These are phyloP conservation scores for Reticulascus tulasneorum DNA, from an alignment of 2,329 filamentous ascomycete genomes.

Conservation along the genomic window DNA sequence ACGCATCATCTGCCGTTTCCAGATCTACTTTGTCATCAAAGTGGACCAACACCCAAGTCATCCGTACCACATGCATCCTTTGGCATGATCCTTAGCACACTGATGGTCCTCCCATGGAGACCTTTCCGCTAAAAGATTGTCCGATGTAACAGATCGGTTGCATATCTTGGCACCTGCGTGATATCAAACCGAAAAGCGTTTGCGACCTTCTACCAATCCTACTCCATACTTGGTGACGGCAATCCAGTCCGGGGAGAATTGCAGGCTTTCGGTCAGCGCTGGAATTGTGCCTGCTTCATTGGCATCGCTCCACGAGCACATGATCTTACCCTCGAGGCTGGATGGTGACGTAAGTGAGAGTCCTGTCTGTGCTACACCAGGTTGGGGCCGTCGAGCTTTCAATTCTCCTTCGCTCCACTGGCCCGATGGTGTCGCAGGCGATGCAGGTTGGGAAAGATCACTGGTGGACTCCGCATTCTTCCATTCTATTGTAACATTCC, in stretches of 20 bases:
- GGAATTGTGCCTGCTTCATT: constrained; percentile 71
- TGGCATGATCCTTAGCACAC: background rate
- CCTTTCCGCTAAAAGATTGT: too few species aligned
- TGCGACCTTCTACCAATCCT: constrained; percentile 7
- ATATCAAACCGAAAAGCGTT: constrained; percentile 2
- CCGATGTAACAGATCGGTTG: too few species aligned
- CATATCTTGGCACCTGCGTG: too few species aligned
- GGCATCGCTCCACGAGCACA: constrained; percentile 85
- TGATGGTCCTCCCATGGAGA: constrained; percentile 11
- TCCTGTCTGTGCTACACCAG: constrained; percentile 30
- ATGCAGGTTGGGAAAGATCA: too few species aligned
- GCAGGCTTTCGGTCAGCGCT: constrained; percentile 73
- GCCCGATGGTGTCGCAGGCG: too few species aligned
- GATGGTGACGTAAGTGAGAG: too few species aligned
- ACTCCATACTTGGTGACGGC: constrained; percentile 60
- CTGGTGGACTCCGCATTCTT: constrained; percentile 30
- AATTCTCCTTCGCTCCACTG: constrained; percentile 14
- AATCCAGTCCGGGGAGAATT: constrained; percentile 77
- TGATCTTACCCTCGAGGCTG: constrained; percentile 58
- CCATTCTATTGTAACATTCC: constrained; percentile 74
- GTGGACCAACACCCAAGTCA: background rate
- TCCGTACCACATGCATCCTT: background rate
- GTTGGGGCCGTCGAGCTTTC: constrained; percentile 23
- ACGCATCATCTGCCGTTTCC: too few species aligned
- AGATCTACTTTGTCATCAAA: too few species aligned